Conservation (phyloP, 164 flowering plant genomes). For the Nelumbo lutea region DNA sequence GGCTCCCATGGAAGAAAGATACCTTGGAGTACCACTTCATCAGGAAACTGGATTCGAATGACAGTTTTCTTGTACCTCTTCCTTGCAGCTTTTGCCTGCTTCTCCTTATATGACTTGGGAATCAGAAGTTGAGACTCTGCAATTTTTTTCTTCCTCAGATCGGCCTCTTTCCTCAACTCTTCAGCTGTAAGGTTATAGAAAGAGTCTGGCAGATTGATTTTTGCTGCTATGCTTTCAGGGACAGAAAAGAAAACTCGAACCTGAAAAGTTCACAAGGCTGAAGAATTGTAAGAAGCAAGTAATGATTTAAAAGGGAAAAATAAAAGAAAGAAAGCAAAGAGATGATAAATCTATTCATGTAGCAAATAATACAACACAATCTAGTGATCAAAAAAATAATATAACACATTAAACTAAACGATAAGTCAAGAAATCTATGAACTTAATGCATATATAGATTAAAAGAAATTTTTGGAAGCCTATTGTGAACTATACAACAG, state of each 20-base stretch:
- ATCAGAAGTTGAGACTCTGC: slow-evolving; percentile 85
- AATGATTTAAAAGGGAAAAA: slow-evolving; percentile 1
- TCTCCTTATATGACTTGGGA: slow-evolving; percentile 87
- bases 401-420: not conserved
- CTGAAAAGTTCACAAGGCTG: slow-evolving; percentile 25
- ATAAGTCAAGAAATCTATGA: not conserved
- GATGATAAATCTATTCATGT: no score
- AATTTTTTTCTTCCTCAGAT: slow-evolving; percentile 66
- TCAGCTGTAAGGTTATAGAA: slow-evolving; percentile 67
- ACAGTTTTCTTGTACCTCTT: slow-evolving; percentile 53
- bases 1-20: slow-evolving; percentile 75
- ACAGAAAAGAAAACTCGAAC: slow-evolving; percentile 82
- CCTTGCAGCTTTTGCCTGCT: slow-evolving; percentile 75
- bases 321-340: not conserved
- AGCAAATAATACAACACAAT: not conserved
- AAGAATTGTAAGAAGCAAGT: slow-evolving; percentile 12
- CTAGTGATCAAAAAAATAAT: not conserved
- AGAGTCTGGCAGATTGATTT: slow-evolving; percentile 76
- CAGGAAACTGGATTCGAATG: slow-evolving; percentile 90
- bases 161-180: slow-evolving; percentile 85
- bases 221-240: slow-evolving; percentile 72
- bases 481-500: no score
- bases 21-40: slow-evolving; percentile 90
- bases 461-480: not conserved
- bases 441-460: not conserved